phyloP scores from a whole-genome alignment of 805 yeast species.

The Sugiyamaella qingdaonensis region DNA sequence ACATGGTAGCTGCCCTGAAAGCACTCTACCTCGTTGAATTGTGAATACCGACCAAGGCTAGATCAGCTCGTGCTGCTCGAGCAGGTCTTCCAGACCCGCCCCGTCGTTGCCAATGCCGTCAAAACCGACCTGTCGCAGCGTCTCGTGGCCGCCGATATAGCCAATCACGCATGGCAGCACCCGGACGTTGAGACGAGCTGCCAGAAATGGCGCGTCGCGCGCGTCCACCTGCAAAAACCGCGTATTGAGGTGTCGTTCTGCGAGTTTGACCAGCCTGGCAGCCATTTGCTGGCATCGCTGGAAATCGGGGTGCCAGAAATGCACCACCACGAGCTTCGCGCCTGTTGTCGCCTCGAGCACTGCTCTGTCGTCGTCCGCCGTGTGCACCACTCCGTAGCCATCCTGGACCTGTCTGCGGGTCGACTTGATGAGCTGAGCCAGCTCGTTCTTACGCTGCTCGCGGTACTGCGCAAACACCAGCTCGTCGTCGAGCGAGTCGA shows the following conservation, averaged over 20 bases:
- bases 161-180: conserved; percentile 68
- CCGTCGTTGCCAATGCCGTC: conserved; percentile 42
- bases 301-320: conserved; percentile 61
- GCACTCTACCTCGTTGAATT: no score
- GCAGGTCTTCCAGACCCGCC: no score
- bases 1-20: no score
- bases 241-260: conserved; percentile 55
- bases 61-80: no score
- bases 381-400: conserved; percentile 44
- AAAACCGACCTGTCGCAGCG: conserved; percentile 63
- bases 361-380: conserved; percentile 49
- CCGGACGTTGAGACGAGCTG: conserved; percentile 55
- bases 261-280: conserved; percentile 40
- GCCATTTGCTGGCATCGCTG: conserved; percentile 59
- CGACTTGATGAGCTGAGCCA: conserved; percentile 37
- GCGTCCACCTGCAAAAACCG: conserved; percentile 50
- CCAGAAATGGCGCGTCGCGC: conserved; percentile 66
- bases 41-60: no score
- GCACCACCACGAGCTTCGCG: conserved; percentile 46
- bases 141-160: conserved; percentile 57
- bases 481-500: conserved; percentile 39
- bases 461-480: conserved; percentile 49
- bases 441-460: conserved; percentile 59
- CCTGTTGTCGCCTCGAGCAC: conserved; percentile 49
- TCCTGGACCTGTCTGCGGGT: conserved; percentile 15